Evolutionary conservation across 108 stramenopile genomes (phyloP).

Genomic region (Cyclostephanos tholiformis): DNA sequence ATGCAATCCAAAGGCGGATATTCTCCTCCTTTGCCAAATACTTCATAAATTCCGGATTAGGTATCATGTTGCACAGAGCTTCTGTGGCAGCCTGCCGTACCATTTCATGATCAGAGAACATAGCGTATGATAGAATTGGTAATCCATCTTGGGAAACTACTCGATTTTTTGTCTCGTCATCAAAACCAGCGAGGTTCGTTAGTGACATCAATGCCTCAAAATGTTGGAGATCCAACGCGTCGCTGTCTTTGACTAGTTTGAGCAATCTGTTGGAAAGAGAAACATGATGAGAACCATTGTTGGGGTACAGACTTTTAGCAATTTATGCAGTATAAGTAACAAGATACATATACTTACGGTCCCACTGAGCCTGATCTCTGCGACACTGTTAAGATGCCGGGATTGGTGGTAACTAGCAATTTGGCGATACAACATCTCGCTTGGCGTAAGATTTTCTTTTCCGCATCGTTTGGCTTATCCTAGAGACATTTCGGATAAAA

Average conservation of each 20-base stretch:
- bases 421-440: conserved; percentile 94
- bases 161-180: conserved; percentile 86
- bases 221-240: conserved; percentile 86
- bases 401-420: conserved; percentile 95
- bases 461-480: conserved; percentile 61
- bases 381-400: conserved; percentile 84
- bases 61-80: conserved; percentile 91
- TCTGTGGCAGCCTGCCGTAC: conserved; percentile 96
- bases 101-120: conserved; percentile 95
- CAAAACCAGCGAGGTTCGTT: conserved; percentile 91
- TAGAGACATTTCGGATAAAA: conserved; percentile 11
- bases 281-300: neutral
- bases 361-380: conserved; percentile 87
- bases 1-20: conserved; percentile 89
- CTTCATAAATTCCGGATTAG: conserved; percentile 77
- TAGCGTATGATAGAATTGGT: conserved; percentile 76
- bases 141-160: conserved; percentile 88
- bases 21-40: conserved; percentile 75
- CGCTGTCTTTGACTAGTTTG: conserved; percentile 81
- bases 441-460: conserved; percentile 71
- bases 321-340: neutral
- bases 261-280: conserved; percentile 47
- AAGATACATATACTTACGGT: conserved; percentile 36
- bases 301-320: neutral
- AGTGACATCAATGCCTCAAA: conserved; percentile 95